Conservation (phyloP, 2,329 filamentous ascomycete genomes). For the Aspergillus uvarum region DNA sequence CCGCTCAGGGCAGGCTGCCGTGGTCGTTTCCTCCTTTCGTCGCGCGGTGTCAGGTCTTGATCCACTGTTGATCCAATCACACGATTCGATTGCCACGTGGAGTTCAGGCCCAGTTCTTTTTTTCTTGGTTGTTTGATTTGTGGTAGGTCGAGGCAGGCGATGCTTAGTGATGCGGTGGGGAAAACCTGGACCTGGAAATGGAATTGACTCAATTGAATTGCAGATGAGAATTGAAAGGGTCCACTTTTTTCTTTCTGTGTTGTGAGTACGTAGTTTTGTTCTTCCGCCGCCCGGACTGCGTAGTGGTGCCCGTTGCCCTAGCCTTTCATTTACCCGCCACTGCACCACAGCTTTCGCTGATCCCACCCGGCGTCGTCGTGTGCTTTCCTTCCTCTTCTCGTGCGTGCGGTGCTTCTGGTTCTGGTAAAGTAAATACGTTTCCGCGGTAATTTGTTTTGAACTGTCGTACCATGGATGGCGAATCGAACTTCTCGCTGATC, state of each 20-base stretch:
- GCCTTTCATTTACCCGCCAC: not conserved
- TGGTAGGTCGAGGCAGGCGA: not conserved
- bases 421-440: not conserved
- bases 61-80: not conserved
- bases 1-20: not conserved
- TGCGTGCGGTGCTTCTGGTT: not conserved
- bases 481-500: not conserved
- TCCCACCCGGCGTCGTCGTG: not conserved
- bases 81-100: not conserved
- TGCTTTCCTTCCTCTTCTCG: not conserved
- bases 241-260: no score
- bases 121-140: not conserved
- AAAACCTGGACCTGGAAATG: not conserved
- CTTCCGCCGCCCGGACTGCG: not conserved
- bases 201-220: not conserved
- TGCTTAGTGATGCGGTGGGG: not conserved
- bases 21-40: not conserved
- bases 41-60: not conserved
- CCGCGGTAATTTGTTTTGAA: no score
- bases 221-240: no score
- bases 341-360: not conserved
- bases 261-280: not conserved
- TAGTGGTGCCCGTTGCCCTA: not conserved
- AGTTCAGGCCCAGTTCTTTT: not conserved
- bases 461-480: no score